These are phyloP conservation scores for Chloranthus sessilifolius DNA, from an alignment of 164 flowering plant species.

Conservation along the genomic window DNA sequence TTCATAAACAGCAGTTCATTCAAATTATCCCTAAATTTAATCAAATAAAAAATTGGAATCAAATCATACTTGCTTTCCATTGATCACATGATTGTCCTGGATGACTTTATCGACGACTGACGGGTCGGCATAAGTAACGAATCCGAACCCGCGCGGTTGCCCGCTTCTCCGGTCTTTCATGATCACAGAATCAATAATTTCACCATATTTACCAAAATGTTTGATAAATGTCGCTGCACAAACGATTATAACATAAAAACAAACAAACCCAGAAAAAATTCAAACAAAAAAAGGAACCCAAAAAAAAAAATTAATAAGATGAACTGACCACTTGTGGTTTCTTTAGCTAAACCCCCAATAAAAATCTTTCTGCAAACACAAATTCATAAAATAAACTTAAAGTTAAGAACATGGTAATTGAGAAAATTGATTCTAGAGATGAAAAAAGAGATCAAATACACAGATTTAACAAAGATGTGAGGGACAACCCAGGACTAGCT, in stretches of 20 bases:
- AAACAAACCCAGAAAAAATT: background rate
- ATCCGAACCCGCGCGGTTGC: constrained; percentile 87
- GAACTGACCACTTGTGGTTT: constrained; percentile 62
- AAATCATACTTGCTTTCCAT: constrained; percentile 71
- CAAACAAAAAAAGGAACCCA: background rate
- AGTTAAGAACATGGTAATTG: background rate
- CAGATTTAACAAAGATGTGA: background rate
- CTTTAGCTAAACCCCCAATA: constrained; percentile 84
- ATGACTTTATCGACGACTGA: constrained; percentile 78
- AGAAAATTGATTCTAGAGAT: background rate
- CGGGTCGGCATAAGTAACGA: constrained; percentile 83
- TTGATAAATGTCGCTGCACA: constrained; percentile 57
- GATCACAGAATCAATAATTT: constrained; percentile 78
- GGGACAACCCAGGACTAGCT: constrained; percentile 58
- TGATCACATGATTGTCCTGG: constrained; percentile 59
- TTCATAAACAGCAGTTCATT: background rate
- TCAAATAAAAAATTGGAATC: background rate
- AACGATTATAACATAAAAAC: background rate
- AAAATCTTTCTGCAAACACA: constrained; percentile 70
- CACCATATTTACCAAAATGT: constrained; percentile 79
- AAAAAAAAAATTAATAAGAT: background rate
- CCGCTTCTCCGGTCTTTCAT: constrained; percentile 81
- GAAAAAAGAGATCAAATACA: background rate
- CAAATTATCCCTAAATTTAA: background rate
- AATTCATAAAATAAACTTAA: constrained; percentile 6